Evolutionary conservation across 1,284 basidiomycete genomes (phyloP), one percentile per base, ranked within the genome.

Genomic region (Moniliella sp.): DNA sequence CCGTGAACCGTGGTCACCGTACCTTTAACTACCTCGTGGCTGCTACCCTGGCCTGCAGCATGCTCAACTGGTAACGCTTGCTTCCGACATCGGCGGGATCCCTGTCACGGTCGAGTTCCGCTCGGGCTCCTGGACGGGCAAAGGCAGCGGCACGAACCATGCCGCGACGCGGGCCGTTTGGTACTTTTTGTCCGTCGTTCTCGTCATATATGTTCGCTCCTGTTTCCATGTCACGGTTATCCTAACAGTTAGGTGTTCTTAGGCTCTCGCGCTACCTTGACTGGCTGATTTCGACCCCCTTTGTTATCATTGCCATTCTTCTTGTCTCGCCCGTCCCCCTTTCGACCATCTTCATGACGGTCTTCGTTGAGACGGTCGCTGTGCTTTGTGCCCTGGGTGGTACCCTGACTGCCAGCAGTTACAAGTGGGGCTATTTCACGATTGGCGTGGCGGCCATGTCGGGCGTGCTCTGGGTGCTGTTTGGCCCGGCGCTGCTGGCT

Each of bases 81-180:
- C 73, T 0, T 71, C 70, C 8, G 64, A 74, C 52, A 64, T 74
- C 32, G 73, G 73, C 17, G 62, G 61, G 30, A 67, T 70, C 2
- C 62, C 68, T 25, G 53, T 72, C 39, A 34, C 30, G 2, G 65
- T 67, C 35, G 68, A 71, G 48, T 73, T 69, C 49, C 40, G 48
- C 26, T 57, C 65, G 36, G n/a, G n/a, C n/a, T n/a, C n/a, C n/a
- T n/a, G n/a, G n/a, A n/a, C n/a, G n/a, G n/a, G n/a, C n/a, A n/a
- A n/a, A n/a, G n/a, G n/a, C n/a, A n/a, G n/a, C n/a, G n/a, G n/a
- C n/a, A n/a, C n/a, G n/a, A n/a, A n/a, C n/a, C n/a, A n/a, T n/a
- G n/a, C n/a, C n/a, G n/a, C n/a, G n/a, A n/a, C n/a, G n/a, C n/a
- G n/a, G n/a, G n/a, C n/a, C n/a, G n/a, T n/a, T n/a, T n/a, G n/a